Evolutionary conservation across 2,329 filamentous ascomycete genomes (phyloP), one percentile per base, ranked within the genome.

Genomic region (Blastomyces percursus): DNA sequence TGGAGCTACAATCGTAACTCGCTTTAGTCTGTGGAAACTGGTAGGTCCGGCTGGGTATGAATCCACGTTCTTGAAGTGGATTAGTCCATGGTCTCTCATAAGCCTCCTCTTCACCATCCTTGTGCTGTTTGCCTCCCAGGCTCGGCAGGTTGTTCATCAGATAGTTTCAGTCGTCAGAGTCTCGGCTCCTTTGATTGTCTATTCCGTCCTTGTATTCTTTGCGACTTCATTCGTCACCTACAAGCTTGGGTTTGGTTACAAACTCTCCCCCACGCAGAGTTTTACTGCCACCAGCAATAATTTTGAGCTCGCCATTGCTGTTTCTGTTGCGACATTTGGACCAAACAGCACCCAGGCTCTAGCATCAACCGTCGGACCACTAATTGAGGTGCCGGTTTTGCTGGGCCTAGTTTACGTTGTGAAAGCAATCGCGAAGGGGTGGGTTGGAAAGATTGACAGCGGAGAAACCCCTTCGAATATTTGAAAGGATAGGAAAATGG

Each of bases 211-310:
- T 64, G 83, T 94, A 62, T 96, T 96, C 77, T 84, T 85, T 57
- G 69, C 79, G 1, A 94, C 90, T 0, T 77, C 94, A 0, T 78
- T 77, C 52, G 75, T 86, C 1, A 82, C 84, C 2, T 79, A 81
- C 58, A 81, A 79, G n/a, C 75, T 87, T n/a, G 88, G 90, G 0
- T 91, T 91, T 63, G 85, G 84, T 0, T 95, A 95, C 71, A 81
- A 81, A 44, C 72, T 91, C 0, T 82, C 83, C 1, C 81, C 82
- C 12, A 93, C 90, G 1, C 90, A 95, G 75, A 91, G 89, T 71
- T 94, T 96, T 69, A 95, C 90, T 0, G 92, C 90, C 0, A 89
- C 90, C 0, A 96, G 91, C 72, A 96, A 96, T 71, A 96, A 96
- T 72, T 96, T 96, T 70, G 91, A 96, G 77, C 78, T 96, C 30